These are phyloP conservation scores for Trichoderma koningiopsis DNA, from an alignment of 2,329 filamentous ascomycete species.

Conservation along the genomic window DNA sequence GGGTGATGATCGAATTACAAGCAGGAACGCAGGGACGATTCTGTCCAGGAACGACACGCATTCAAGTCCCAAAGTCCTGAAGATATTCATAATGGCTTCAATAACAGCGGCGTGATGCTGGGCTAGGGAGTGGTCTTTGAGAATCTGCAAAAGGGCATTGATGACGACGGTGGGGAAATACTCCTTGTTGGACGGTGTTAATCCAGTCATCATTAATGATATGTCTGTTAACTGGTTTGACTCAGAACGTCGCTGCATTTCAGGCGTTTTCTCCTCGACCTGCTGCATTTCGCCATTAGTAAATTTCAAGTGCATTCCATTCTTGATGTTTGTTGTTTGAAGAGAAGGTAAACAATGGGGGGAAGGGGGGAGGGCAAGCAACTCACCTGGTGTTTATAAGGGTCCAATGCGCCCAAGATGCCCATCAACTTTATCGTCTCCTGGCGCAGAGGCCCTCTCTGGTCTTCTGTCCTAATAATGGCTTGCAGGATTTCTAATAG, in stretches of 20 bases:
- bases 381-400: conserved; percentile 82
- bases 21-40: conserved; percentile 91
- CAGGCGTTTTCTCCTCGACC: conserved; percentile 85
- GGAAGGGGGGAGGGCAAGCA: neutral
- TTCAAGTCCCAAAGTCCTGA: conserved; percentile 92
- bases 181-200: conserved; percentile 95
- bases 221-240: conserved; percentile 81
- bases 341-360: neutral
- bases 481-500: conserved; percentile 89
- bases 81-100: conserved; percentile 98
- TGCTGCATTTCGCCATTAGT: conserved; percentile 48
- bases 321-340: neutral
- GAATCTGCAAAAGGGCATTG: conserved; percentile 86
- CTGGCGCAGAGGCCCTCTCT: conserved; percentile 79
- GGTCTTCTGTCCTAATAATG: conserved; percentile 88
- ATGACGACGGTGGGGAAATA: conserved; percentile 99
- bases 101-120: conserved; percentile 94
- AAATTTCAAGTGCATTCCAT: neutral
- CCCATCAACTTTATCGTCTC: conserved; percentile 97
- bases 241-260: conserved; percentile 69
- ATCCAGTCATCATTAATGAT: conserved; percentile 94
- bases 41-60: conserved; percentile 93
- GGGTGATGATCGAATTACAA: conserved; percentile 82
- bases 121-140: conserved; percentile 85
- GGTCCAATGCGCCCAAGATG: conserved; percentile 90